These are phyloP conservation scores for Linnemannia elongata DNA, from an alignment of 192 early-diverging fungal species.

Conservation along the genomic window DNA sequence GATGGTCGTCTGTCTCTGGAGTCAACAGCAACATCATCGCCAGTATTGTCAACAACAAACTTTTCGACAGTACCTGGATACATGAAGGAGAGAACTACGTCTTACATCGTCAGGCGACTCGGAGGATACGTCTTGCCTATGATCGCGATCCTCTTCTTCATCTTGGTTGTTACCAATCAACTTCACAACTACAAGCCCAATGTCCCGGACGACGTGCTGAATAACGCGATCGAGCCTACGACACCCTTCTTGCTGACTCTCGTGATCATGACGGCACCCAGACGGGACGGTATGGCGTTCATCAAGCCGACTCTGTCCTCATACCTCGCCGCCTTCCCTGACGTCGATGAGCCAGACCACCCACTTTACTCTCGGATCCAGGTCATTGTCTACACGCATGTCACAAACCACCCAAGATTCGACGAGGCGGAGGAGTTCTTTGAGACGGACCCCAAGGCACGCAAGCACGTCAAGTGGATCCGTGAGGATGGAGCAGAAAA, in stretches of 20 bases:
- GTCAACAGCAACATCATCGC: background rate
- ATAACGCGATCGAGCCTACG: conserved; percentile 39
- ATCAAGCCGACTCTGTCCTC: conserved; percentile 60
- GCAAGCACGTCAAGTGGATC: conserved; percentile 62
- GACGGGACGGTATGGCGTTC: conserved; percentile 57
- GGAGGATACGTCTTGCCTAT: background rate
- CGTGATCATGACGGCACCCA: conserved; percentile 67
- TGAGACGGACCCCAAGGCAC: conserved; percentile 53
- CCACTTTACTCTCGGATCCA: conserved; percentile 63
- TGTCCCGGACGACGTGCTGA: conserved; percentile 25
- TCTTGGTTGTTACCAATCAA: conserved; percentile 25
- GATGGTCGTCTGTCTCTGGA: background rate
- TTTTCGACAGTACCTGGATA: background rate
- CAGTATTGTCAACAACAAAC: background rate
- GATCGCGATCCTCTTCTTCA: conserved; percentile 38
- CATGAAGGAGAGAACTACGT: background rate
- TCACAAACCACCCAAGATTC: conserved; percentile 59
- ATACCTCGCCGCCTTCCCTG: conserved; percentile 62
- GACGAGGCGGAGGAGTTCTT: conserved; percentile 54
- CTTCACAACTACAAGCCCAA: conserved; percentile 23
- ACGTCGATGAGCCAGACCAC: conserved; percentile 27
- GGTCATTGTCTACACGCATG: conserved; percentile 66
- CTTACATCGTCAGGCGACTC: background rate
- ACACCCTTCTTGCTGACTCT: conserved; percentile 61
- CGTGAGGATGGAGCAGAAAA: conserved; percentile 60